Percentiles rank a stretch among this genome's conserved stretches.
Conservation (phyloP, 2,329 filamentous ascomycete genomes). For the Tolypocladium ovalisporum region DNA sequence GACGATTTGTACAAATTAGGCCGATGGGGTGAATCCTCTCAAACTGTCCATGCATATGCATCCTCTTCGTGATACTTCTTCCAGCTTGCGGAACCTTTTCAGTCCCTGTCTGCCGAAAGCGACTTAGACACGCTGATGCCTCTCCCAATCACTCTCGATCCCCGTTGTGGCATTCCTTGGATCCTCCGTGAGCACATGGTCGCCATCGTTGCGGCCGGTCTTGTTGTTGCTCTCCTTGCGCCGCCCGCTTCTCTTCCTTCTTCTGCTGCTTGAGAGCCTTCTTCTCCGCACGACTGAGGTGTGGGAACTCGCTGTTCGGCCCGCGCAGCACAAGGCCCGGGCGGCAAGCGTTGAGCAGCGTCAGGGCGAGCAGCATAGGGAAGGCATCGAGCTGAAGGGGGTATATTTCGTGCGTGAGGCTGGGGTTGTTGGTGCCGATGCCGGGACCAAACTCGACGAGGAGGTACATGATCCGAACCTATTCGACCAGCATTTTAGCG, state of each 20-base stretch:
- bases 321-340: conserved; percentile 32
- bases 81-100: not conserved
- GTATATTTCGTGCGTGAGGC: conserved; percentile 38
- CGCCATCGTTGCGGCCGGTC: not conserved
- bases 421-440: conserved; percentile 26
- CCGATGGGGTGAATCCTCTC: no score
- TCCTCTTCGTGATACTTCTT: not conserved
- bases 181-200: not conserved
- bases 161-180: not conserved
- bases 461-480: conserved; percentile 50
- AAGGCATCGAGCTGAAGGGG: conserved; percentile 39
- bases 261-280: conserved; percentile 29
- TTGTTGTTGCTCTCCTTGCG: not conserved
- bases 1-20: no score
- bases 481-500: conserved; percentile 1
- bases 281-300: conserved; percentile 14
- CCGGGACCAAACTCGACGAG: conserved; percentile 44
- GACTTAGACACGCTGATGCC: conserved; percentile 3
- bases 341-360: conserved; percentile 30
- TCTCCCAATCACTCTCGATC: not conserved
- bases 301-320: conserved; percentile 28
- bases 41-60: no score
- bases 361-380: conserved; percentile 40
- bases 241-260: conserved; percentile 7
- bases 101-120: not conserved